Evolutionary conservation across 768 basidiomycete genomes (phyloP), one percentile per base, ranked within the genome.

Genomic region (Russula virescens): DNA sequence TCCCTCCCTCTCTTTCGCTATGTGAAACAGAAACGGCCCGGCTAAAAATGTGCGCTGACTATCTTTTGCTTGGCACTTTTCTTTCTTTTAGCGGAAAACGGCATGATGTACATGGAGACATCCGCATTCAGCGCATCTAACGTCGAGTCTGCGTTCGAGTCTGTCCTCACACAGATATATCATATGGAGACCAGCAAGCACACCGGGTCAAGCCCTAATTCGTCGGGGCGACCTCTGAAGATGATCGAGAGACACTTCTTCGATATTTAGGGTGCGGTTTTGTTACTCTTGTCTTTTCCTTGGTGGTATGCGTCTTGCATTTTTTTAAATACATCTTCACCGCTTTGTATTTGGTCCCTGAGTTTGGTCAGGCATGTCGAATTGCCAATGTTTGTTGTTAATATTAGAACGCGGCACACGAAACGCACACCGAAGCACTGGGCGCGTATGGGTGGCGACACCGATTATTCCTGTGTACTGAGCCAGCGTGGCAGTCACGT

Each of bases 81-180:
- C 3, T 43, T 31, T 8, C 31, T 23, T 48, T 25, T 18, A 55
- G 93, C 89, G 69, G 93, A 96, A 77, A 94, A 95, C 70, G 86
- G 86, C 23, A 76, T 98, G 68, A 91, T 88, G 61, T 95, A 95
- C 81, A 96, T 99, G 68, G 96, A 99, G 81, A 99, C 96, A 63
- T 99, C 96, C 71, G 96, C 96, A 77, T 87, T 98, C 83, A 95
- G 98, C 86, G 92, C 95, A 69, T 95, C 93, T 52, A 97, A 98
- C 78, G 95, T 99, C 76, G 96, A 98, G 77, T 78, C 83, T 61
- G 96, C 96, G 55, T 99, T 99, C 87, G 94, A 98, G 75, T 93
- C 85, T 62, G 97, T 98, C 71, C 81, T 99, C 65, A 86, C 89
- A 48, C 96, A 98, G 68, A 97, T 99, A 74, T 98, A 97, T 81